Percentiles rank a stretch among this genome's conserved stretches.
phyloP scores from a whole-genome alignment of 768 basidiomycete genomes.

The Xerocomellus dryophilus region DNA sequence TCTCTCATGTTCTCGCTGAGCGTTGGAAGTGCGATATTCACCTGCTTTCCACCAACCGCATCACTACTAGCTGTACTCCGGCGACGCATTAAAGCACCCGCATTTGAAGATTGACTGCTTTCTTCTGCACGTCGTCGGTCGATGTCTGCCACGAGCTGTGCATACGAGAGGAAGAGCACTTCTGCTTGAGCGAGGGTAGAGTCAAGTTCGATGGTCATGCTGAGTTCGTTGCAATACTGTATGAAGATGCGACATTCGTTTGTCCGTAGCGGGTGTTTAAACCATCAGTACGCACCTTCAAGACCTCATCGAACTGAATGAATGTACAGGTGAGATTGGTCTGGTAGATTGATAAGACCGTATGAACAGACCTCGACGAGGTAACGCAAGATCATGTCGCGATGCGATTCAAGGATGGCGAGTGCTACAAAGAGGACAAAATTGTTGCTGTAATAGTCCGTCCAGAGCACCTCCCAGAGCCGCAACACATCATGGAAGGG shows the following conservation, averaged over 20 bases:
- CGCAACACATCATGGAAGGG: conserved; percentile 84
- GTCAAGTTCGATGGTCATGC: conserved; percentile 96
- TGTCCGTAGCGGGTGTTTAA: not conserved
- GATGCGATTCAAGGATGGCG: conserved; percentile 90
- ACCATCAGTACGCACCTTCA: conserved; percentile 23
- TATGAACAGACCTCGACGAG: conserved; percentile 73
- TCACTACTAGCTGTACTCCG: conserved; percentile 15
- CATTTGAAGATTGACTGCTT: conserved; percentile 13
- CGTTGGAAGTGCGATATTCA: conserved; percentile 41
- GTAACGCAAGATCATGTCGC: conserved; percentile 93
- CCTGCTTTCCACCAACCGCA: conserved; percentile 12
- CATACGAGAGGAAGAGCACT: conserved; percentile 91
- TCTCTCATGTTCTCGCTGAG: conserved; percentile 64
- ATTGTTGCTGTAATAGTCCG: conserved; percentile 81
- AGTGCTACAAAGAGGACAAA: conserved; percentile 95
- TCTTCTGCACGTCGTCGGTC: conserved; percentile 75
- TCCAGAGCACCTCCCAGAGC: conserved; percentile 94
- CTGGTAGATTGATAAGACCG: not conserved
- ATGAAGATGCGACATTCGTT: conserved; percentile 25
- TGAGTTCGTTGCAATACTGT: conserved; percentile 87
- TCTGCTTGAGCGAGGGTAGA: conserved; percentile 95
- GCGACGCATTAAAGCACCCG: conserved; percentile 35
- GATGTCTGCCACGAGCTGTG: conserved; percentile 83
- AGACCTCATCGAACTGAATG: conserved; percentile 57
- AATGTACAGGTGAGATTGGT: conserved; percentile 4